phyloP scores from a whole-genome alignment of 2,329 filamentous ascomycete genomes.

The Clonostachys rosea region DNA sequence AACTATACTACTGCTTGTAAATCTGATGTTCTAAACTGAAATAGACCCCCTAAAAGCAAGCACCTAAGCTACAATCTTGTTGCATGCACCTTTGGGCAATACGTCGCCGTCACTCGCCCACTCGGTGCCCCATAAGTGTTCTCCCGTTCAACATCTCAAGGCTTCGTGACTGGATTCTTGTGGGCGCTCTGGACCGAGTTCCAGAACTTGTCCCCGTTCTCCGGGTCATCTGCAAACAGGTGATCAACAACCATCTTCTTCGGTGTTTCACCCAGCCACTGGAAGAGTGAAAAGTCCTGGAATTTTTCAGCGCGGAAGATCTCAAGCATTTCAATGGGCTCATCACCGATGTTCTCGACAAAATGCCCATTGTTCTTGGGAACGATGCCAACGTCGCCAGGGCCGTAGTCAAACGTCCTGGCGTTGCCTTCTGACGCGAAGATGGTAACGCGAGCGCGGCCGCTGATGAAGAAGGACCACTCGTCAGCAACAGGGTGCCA shows the following conservation, averaged over 20 bases:
- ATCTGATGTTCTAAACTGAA: too few species aligned
- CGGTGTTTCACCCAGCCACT: slow-evolving; percentile 72
- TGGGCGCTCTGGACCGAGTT: slow-evolving; percentile 55
- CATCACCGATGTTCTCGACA: slow-evolving; percentile 74
- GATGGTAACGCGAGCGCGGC: slow-evolving; percentile 68
- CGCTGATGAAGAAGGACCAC: slow-evolving; percentile 75
- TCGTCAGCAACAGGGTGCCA: slow-evolving; percentile 79
- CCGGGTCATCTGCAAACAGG: slow-evolving; percentile 56
- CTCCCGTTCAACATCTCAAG: slow-evolving; percentile 3
- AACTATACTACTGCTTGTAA: too few species aligned
- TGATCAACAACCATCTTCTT: slow-evolving; percentile 62
- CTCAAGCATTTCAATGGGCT: slow-evolving; percentile 71
- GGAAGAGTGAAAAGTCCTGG: slow-evolving; percentile 67
- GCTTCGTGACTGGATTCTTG: slow-evolving; percentile 48
- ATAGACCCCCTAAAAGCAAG: too few species aligned
- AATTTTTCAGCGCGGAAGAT: slow-evolving; percentile 70
- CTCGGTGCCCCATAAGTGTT: too few species aligned
- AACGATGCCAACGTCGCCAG: slow-evolving; percentile 74
- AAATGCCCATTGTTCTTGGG: slow-evolving; percentile 76
- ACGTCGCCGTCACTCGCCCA: too few species aligned
- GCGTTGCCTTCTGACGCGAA: slow-evolving; percentile 67
- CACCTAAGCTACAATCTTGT: too few species aligned
- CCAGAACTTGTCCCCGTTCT: slow-evolving; percentile 59
- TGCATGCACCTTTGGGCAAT: too few species aligned
- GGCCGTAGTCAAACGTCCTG: slow-evolving; percentile 70